Percentiles rank a stretch among this genome's conserved stretches.
Conservation (phyloP, 1,139 yeast species). For the Geotrichum aggregatum region DNA sequence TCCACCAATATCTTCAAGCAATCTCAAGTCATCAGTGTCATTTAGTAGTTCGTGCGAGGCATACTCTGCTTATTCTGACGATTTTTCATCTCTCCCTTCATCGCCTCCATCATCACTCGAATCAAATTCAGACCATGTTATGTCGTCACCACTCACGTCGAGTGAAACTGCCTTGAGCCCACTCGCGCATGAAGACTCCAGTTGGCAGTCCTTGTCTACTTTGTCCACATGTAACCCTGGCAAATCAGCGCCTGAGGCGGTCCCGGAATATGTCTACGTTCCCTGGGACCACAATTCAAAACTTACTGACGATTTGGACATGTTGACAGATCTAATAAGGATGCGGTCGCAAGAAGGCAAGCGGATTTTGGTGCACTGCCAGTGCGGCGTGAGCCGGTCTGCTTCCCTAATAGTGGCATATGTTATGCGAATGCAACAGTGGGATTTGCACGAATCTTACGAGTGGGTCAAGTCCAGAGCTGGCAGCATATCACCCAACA, state of each 20-base stretch:
- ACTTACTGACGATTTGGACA: constrained; percentile 58
- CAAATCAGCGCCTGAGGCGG: constrained; percentile 7
- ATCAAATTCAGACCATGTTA: constrained; percentile 2
- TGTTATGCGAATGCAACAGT: constrained; percentile 58
- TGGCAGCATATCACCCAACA: constrained; percentile 79
- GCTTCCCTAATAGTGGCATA: constrained; percentile 85
- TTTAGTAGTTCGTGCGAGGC: constrained; percentile 12
- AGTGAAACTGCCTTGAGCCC: not conserved
- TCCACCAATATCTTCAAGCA: not conserved
- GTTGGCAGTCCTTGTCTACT: not conserved
- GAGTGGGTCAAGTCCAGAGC: constrained; percentile 58
- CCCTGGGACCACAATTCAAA: constrained; percentile 87
- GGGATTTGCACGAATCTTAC: constrained; percentile 76
- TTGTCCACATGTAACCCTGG: not conserved
- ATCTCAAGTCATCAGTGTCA: constrained; percentile 4
- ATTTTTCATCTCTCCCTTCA: constrained; percentile 11
- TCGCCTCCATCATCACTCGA: constrained; percentile 14
- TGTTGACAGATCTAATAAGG: constrained; percentile 52
- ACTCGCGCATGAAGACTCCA: not conserved
- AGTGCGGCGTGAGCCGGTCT: constrained; percentile 86
- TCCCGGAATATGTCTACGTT: constrained; percentile 57
- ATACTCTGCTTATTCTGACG: constrained; percentile 2
- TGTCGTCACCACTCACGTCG: not conserved
- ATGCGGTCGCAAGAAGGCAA: constrained; percentile 39
- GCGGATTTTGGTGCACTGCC: constrained; percentile 75